These are phyloP conservation scores for Emmonsiellopsis sp. DNA, from an alignment of 2,329 filamentous ascomycete genomes.

Conservation along the genomic window DNA sequence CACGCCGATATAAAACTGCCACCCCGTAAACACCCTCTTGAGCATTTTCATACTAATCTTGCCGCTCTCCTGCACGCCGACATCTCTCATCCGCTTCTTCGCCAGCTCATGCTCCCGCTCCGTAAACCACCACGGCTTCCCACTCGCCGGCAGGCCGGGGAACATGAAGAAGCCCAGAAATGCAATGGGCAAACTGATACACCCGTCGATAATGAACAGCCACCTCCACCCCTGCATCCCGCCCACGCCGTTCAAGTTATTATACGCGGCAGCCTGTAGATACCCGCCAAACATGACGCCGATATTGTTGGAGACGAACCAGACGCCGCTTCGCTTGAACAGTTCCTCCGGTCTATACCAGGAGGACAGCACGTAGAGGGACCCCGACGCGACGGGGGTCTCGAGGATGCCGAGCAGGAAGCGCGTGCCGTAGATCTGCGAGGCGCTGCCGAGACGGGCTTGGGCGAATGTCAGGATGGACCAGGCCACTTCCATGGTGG, in stretches of 20 bases:
- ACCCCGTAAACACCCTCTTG: conserved; percentile 20
- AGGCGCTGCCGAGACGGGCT: conserved; percentile 46
- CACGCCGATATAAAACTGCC: conserved; percentile 22
- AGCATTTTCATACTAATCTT: conserved; percentile 15
- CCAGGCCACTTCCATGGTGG: conserved; percentile 24
- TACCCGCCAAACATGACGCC: conserved; percentile 51
- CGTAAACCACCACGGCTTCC: conserved; percentile 31
- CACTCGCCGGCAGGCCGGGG: conserved; percentile 32
- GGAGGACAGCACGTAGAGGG: conserved; percentile 53
- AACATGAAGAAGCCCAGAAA: conserved; percentile 44
- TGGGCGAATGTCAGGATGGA: conserved; percentile 26
- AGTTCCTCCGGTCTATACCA: conserved; percentile 65
- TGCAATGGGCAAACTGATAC: conserved; percentile 48
- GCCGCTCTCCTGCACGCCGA: not conserved
- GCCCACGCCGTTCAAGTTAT: conserved; percentile 39
- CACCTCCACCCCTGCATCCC: conserved; percentile 45
- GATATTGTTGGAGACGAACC: conserved; percentile 58
- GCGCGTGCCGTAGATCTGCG: conserved; percentile 55
- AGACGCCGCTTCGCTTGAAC: conserved; percentile 58
- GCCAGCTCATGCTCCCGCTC: conserved; percentile 28
- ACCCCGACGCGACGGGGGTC: conserved; percentile 58
- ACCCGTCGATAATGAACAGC: conserved; percentile 50
- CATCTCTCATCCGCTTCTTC: conserved; percentile 22
- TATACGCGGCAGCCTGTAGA: conserved; percentile 45
- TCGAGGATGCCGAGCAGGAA: conserved; percentile 63